Percentiles rank a stretch among this genome's conserved stretches.
Conservation (phyloP, 345 rosid species). For the Populus euphratica region DNA sequence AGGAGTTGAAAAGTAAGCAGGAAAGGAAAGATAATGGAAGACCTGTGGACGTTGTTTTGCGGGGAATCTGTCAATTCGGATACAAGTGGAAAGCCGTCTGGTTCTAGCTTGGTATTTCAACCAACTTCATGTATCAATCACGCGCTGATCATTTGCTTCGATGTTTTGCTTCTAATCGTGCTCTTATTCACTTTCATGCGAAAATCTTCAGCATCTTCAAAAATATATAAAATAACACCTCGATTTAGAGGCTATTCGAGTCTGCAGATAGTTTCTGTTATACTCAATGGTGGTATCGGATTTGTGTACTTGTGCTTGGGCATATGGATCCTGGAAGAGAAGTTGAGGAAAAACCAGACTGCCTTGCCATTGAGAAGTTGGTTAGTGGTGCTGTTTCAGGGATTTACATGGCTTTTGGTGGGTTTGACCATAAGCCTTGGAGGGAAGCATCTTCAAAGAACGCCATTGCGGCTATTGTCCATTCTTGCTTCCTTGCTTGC, state of each 20-base stretch:
- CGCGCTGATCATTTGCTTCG: conserved; percentile 45
- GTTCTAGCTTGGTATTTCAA: conserved; percentile 22
- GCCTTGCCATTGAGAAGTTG: conserved; percentile 49
- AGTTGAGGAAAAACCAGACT: conserved; percentile 30
- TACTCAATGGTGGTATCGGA: conserved; percentile 61
- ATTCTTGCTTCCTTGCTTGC: conserved; percentile 52
- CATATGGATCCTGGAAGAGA: conserved; percentile 57
- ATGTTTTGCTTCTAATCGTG: conserved; percentile 44
- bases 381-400: conserved; percentile 53
- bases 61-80: conserved; percentile 41
- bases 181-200: conserved; percentile 43
- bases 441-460: conserved; percentile 32
- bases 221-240: conserved; percentile 13
- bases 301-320: conserved; percentile 50
- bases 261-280: conserved; percentile 45
- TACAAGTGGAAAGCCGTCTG: conserved; percentile 14
- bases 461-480: conserved; percentile 43
- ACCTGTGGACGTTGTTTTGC: conserved; percentile 53
- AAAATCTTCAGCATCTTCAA: conserved; percentile 41
- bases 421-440: conserved; percentile 45
- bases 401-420: conserved; percentile 59
- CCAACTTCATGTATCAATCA: conserved; percentile 51
- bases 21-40: conserved; percentile 32
- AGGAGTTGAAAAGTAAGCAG: neutral
- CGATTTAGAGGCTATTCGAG: conserved; percentile 28